Evolutionary conservation across 371 early-diverging fungal genomes (phyloP).

Genomic region (Catenaria anguillulae): DNA sequence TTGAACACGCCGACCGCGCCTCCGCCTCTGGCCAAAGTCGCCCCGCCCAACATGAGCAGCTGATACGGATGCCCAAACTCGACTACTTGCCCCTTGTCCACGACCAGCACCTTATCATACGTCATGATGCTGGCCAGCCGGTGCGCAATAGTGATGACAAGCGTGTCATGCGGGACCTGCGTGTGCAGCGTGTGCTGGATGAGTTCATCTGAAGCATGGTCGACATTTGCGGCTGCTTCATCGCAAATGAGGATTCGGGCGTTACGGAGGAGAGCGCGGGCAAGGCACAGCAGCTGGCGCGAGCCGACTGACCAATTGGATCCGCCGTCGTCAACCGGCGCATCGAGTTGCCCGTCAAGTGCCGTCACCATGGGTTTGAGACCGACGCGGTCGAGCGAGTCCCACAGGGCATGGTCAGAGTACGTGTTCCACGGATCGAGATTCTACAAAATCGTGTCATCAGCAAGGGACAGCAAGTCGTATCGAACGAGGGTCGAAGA

Average conservation of each 20-base stretch:
- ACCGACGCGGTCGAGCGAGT: slow-evolving; percentile 29
- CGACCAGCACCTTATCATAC: slow-evolving; percentile 64
- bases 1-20: no score
- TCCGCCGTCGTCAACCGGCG: slow-evolving; percentile 15
- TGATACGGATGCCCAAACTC: slow-evolving; percentile 33
- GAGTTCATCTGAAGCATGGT: slow-evolving; percentile 43
- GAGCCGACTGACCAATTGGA: slow-evolving; percentile 71
- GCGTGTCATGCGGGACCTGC: slow-evolving; percentile 50
- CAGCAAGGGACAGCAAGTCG: no score
- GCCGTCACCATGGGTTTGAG: slow-evolving; percentile 30
- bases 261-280: slow-evolving; percentile 25
- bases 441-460: no score
- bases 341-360: background rate
- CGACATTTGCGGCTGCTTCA: slow-evolving; percentile 43
- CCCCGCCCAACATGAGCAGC: no score
- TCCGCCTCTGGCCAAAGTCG: no score
- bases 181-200: slow-evolving; percentile 49
- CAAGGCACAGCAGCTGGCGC: slow-evolving; percentile 32
- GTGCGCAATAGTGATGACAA: slow-evolving; percentile 65
- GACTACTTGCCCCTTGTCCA: slow-evolving; percentile 53
- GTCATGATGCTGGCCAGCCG: slow-evolving; percentile 67
- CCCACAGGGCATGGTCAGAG: slow-evolving; percentile 57
- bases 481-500: no score
- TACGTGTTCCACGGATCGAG: slow-evolving; percentile 54
- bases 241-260: slow-evolving; percentile 21